phyloP scores from a whole-genome alignment of 805 yeast genomes.

The Brettanomyces nanus region DNA sequence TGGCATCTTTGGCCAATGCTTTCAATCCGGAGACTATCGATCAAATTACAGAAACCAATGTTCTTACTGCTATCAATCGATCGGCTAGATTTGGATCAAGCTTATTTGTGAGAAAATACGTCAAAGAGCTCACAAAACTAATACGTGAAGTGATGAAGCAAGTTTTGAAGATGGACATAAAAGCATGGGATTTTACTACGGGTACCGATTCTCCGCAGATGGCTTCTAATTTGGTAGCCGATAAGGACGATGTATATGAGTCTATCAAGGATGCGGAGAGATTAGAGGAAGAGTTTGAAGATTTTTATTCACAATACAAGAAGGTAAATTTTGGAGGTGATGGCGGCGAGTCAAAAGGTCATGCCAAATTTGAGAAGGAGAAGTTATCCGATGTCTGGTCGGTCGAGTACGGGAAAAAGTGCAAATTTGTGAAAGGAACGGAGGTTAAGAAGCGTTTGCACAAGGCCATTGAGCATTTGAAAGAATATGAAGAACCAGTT shows the following conservation, averaged over 20 bases:
- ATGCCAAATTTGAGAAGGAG: too few relatives aligned
- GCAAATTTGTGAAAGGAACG: neutral
- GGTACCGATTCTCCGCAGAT: slow-evolving; percentile 17
- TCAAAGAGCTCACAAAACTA: slow-evolving; percentile 50
- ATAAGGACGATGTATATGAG: slow-evolving; percentile 12
- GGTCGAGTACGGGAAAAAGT: neutral
- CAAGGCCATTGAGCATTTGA: neutral
- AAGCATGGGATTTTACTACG: slow-evolving; percentile 24
- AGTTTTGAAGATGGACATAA: slow-evolving; percentile 30
- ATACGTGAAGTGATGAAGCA: slow-evolving; percentile 35
- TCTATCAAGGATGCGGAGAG: slow-evolving; percentile 17
- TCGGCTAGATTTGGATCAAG: slow-evolving; percentile 36
- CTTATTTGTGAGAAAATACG: slow-evolving; percentile 39
- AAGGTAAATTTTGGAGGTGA: slow-evolving; percentile 1
- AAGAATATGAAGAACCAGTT: neutral
- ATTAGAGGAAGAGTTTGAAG: slow-evolving; percentile 15
- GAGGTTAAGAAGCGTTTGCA: slow-evolving; percentile 5
- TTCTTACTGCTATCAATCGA: slow-evolving; percentile 39
- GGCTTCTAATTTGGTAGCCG: slow-evolving; percentile 15
- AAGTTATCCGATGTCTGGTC: neutral
- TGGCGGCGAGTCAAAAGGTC: too few relatives aligned
- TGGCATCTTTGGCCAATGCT: slow-evolving; percentile 45
- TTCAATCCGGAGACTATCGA: slow-evolving; percentile 25
- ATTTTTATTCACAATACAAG: slow-evolving; percentile 8
- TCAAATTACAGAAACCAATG: slow-evolving; percentile 50